Base-by-base conservation (phyloP, 768 basidiomycete species). In the Dioszegia hungarica region DNA sequence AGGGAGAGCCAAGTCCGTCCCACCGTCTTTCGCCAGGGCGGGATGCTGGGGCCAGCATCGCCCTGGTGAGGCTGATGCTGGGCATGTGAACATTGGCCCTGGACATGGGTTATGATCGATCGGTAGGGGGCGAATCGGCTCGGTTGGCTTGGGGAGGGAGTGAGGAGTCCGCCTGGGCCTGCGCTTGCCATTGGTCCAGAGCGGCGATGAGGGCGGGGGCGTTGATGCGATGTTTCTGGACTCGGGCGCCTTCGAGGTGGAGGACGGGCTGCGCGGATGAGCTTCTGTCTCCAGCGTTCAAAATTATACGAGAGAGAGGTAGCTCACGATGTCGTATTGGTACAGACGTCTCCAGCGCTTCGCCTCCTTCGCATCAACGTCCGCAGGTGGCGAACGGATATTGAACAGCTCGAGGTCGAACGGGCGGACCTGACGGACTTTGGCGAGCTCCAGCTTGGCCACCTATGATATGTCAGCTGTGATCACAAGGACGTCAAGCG, bases 181-280 rank as follows among this genome's bases (percentile, higher is more conserved):
- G 41, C 58, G 33, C 24, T 17, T 33, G 38, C 70, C 70, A 74
- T 63, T 46, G 61, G 52, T 72, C 73, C 20, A 75, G 36, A 19
- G 55, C 29, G 27, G 56, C 57, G 40, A 56, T 56, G 38, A 75
- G 57, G 29, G 59, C 61, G 3, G 52, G 41, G 19, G 49, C 29
- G 51, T 75, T 61, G 5, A 75, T 66, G 6, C 72, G 57, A 57
- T 75, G 74, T 63, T 74, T 73, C 55, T 70, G 68, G 12, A 75
- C 56, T 20, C 65, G 59, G 31, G 63, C 45, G 3, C 62, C 69
- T 25, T 64, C 68, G 2, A 73, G 52, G 45, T 75, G 74, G 12
- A 75, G 61, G 12, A 75, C 67, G n/a, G 74, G 74, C 74, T 75
- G 49, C 19, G 17, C 11, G 24, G 20, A 3, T 36, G 38, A 37